Conservation (phyloP, 805 yeast species). For the Kodamaea lidongshanica region DNA sequence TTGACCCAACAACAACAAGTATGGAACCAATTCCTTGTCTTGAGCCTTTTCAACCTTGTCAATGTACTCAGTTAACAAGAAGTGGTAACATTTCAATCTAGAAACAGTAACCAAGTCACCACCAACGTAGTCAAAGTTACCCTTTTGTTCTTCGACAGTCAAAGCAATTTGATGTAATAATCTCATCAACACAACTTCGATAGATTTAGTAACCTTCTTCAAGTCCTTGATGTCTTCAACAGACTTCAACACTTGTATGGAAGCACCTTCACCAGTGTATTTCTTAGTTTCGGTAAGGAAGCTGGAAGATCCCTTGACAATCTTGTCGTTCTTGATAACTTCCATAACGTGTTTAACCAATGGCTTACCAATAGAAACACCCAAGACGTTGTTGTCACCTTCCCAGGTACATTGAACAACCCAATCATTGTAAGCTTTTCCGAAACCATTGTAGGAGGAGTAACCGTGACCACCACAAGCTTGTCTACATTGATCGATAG, state of each 20-base stretch:
- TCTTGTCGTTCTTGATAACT: constrained; percentile 32
- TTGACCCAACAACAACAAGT: constrained; percentile 49
- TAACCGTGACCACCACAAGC: constrained; percentile 97
- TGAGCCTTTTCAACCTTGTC: constrained; percentile 32
- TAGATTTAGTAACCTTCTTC: constrained; percentile 27
- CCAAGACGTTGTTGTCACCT: constrained; percentile 87
- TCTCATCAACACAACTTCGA: constrained; percentile 36
- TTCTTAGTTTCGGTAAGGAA: constrained; percentile 33
- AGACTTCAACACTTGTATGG: constrained; percentile 20
- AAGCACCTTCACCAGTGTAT: constrained; percentile 16
- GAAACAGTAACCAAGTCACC: constrained; percentile 42
- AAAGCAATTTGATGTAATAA: constrained; percentile 27
- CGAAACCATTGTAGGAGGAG: constrained; percentile 87
- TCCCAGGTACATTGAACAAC: constrained; percentile 99
- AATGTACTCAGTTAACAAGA: constrained; percentile 36
- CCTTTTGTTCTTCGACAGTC: constrained; percentile 26
- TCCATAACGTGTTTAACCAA: constrained; percentile 46
- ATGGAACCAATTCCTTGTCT: constrained; percentile 38
- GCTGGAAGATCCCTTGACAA: constrained; percentile 40
- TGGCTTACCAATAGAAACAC: constrained; percentile 79
- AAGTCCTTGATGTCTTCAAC: constrained; percentile 24
- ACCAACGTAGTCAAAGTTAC: constrained; percentile 43
- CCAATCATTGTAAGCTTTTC: constrained; percentile 85
- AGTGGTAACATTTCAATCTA: constrained; percentile 47
- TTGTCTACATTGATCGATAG: constrained; percentile 87